Base-by-base conservation (phyloP, 2,329 filamentous ascomycete species). In the Curvularia spicifera region DNA sequence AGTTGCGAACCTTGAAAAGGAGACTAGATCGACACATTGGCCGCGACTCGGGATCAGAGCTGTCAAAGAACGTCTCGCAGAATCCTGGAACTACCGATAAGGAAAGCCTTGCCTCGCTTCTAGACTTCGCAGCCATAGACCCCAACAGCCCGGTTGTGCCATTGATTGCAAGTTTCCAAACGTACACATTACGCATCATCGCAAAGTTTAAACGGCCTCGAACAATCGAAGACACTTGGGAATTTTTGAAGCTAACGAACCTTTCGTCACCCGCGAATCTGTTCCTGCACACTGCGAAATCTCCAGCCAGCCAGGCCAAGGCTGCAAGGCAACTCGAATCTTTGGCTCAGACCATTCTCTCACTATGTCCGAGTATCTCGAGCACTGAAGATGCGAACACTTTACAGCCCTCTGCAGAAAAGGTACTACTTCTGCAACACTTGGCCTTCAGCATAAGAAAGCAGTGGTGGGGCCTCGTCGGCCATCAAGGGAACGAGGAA, bases 311-410 rank as follows among this genome's bases (percentile, higher is more conserved):
- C 28, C 69, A 69, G 10, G 77, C 79, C 7, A 92, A 90, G 70
- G 80, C 83, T 18, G 81, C 85, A 9, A 86, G 85, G 3, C 89
- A 91, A 61, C 78, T 93, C 18, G 89, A 91, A 49, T 83, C 81
- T 0, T 71, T 92, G 1, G 87, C 88, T 0, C 87, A 90, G 64
- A 81, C 82, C 2, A 78, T 93, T 0, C 78, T 93, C 1, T 84
- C 86, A 0, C 76, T 93, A 1, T 85, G 87, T 28, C 89, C 90
- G 1, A 89, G 85, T 66, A 80, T 89, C n/a, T 86, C 89, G 1
- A 79, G 80, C 48, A 83, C 85, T 9, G 85, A 88, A 40, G 90
- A 93, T 67, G 84, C 89, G 58, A 75, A 80, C 8, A 80, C 82
- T 26, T 73, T 87, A 7, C 85, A 82, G 59, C 81, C 87, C 3